phyloP scores from a whole-genome alignment of 352 stramenopile species.

The Globisporangium cylindrosporum region DNA sequence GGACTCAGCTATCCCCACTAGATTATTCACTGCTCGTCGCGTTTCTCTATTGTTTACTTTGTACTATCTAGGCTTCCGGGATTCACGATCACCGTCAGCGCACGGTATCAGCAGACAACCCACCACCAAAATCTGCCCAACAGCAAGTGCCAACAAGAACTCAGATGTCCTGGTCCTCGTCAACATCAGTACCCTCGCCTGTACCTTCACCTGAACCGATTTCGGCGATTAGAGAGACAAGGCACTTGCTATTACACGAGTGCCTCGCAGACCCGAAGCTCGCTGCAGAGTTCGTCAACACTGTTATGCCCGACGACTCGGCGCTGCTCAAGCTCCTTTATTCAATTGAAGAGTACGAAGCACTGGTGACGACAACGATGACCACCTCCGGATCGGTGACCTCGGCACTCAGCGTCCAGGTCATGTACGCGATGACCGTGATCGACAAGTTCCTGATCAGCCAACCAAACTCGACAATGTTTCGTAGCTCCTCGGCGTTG shows the following conservation, averaged over 20 bases:
- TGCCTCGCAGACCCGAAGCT: slow-evolving; percentile 43
- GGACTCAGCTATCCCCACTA: neutral
- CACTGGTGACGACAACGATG: slow-evolving; percentile 20
- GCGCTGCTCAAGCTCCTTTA: slow-evolving; percentile 35
- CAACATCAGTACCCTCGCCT: neutral
- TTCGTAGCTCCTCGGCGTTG: neutral
- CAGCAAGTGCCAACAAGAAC: neutral
- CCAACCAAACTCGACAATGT: neutral
- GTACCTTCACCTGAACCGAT: neutral
- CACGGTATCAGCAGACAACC: neutral
- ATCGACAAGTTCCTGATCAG: slow-evolving; percentile 28
- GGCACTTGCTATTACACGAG: slow-evolving; percentile 28
- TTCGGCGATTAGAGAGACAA: neutral
- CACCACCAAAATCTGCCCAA: neutral
- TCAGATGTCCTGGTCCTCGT: neutral
- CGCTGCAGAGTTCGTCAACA: slow-evolving; percentile 41
- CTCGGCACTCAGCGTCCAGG: slow-evolving; percentile 21
- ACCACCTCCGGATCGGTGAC: neutral
- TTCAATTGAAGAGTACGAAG: slow-evolving; percentile 44
- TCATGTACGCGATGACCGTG: slow-evolving; percentile 27
- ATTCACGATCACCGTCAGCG: neutral
- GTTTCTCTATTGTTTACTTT: neutral
- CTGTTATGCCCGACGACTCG: slow-evolving; percentile 29
- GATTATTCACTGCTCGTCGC: neutral
- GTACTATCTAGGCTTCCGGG: neutral